phyloP scores from a whole-genome alignment of 192 early-diverging fungal species.

The Podila epigama region DNA sequence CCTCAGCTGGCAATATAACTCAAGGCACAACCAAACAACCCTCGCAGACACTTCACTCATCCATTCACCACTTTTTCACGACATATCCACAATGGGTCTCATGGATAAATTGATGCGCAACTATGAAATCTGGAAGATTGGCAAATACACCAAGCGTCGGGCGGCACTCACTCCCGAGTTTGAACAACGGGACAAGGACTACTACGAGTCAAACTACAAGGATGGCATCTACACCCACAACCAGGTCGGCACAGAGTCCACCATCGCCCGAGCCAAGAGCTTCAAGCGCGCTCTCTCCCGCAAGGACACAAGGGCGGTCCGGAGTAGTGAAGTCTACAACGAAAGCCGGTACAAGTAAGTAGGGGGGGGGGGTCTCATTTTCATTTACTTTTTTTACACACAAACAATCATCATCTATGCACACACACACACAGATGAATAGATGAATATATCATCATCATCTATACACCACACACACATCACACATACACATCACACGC shows the following conservation, averaged over 20 bases:
- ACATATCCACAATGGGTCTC: conserved; percentile 48
- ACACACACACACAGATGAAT: too few relatives aligned
- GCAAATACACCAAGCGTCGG: conserved; percentile 54
- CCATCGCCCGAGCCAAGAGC: conserved; percentile 18
- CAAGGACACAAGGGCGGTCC: conserved; percentile 32
- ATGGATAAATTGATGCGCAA: conserved; percentile 56
- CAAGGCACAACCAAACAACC: too few relatives aligned
- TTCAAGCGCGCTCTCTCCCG: conserved; percentile 27
- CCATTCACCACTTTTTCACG: too few relatives aligned
- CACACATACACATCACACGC: too few relatives aligned
- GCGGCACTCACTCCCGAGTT: conserved; percentile 53
- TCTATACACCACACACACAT: too few relatives aligned
- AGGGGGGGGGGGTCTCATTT: too few relatives aligned
- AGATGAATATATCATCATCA: too few relatives aligned
- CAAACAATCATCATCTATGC: too few relatives aligned
- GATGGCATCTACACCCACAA: conserved; percentile 51
- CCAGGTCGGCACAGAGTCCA: conserved; percentile 12
- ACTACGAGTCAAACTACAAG: conserved; percentile 52
- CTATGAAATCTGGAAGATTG: conserved; percentile 60
- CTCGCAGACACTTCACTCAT: too few relatives aligned
- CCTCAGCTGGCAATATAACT: too few relatives aligned
- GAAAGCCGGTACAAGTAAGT: conserved; percentile 35
- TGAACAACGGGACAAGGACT: conserved; percentile 53
- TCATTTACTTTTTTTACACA: too few relatives aligned
- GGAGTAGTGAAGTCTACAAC: conserved; percentile 48